Evolutionary conservation across 345 rosid species (phyloP), one percentile per base, ranked within the genome.

Genomic region (Brassica incana): DNA sequence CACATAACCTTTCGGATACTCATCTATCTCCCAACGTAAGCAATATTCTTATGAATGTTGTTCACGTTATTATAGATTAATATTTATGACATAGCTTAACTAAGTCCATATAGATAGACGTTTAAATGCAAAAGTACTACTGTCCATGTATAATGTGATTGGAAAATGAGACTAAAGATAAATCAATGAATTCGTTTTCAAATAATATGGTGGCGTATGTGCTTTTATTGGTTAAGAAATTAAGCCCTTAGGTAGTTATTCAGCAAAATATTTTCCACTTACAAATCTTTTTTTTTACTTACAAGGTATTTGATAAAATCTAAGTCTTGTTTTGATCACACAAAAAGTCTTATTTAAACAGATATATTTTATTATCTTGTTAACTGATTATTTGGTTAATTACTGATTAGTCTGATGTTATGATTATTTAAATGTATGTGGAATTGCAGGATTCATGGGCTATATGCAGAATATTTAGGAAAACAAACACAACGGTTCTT

Each of bases 381-480:
- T 5, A 62, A 43, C 9, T 45, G 6, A 1, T 32, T 3, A 64
- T 30, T 8, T 50, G 7, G 58, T 87, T 62, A 11, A 62, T 12
- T 29, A 27, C 15, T 30, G 14, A 18, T 56, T 56, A 8, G 64
- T 33, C 27, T 50, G 32, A 70, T 32, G 40, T 69, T 27, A 27
- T 9, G 15, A 70, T 8, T 52, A 69, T 50, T 50, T 4, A 8
- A 45, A 20, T 20, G 23, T 45, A 36, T 67, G 54, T 40, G 27
- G 20, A 38, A 25, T 85, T 73, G 2, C 90, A 90, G 93, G 93
- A 92, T 16, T 80, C 91, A 58, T 92, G 97, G 97, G 97, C 95
- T 18, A 87, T 92, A 73, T 92, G 97, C 77, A 83, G 93, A 83
- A 92, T 92, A 82, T 89, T 89, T 86, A 92, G 87, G 91, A 90